Base-by-base conservation (phyloP, 805 yeast genomes). In the Metschnikowia sp. region DNA sequence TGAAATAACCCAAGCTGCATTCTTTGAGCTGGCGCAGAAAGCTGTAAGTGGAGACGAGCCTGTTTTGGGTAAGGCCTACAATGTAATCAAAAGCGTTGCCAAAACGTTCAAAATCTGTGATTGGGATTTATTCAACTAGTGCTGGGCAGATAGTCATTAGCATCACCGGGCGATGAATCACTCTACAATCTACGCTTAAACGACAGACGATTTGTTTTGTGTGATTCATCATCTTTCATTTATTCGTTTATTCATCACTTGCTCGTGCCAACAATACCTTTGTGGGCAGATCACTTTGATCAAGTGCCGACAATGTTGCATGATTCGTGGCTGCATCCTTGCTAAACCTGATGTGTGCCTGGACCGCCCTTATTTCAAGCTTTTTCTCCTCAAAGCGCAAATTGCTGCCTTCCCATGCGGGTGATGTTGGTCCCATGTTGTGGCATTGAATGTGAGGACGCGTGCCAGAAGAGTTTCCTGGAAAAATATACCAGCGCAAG, bases 61-160 rank as follows among this genome's bases (percentile, higher is more conserved):
- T 12, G 45, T 50, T 2, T 45, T 44, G 38, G 51, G 51, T 9
- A 48, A 54, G 19, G 59, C 54, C 18, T 66, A 60, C 37, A 29
- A 44, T 18, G 39, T 56, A n/a, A 57, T 80, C 13, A 56, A 55
- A 9, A 52, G 56, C 1, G 58, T 63, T 1, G 55, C 59, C 1
- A 66, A 67, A 11, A 56, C 63, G 10, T 58, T 75, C 37, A 59
- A 63, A 39, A 68, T 81, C n/a, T 57, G 65, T 18, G 69, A 77
- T 51, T 78, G 83, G 81, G 60, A 45, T 4, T 41, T 51, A 32
- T 51, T 51, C 36, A 42, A 43, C 8, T 47, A 12, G 22, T 32
- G 32, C n/a, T 13, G 36, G 22, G 6, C 22, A 22, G 22, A 4
- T 22, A 22, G 22, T 22, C 22, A 22, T 22, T 22, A 6, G 22